Base-by-base conservation (phyloP, 2,329 filamentous ascomycete species). In the Sclerotinia trifoliorum region DNA sequence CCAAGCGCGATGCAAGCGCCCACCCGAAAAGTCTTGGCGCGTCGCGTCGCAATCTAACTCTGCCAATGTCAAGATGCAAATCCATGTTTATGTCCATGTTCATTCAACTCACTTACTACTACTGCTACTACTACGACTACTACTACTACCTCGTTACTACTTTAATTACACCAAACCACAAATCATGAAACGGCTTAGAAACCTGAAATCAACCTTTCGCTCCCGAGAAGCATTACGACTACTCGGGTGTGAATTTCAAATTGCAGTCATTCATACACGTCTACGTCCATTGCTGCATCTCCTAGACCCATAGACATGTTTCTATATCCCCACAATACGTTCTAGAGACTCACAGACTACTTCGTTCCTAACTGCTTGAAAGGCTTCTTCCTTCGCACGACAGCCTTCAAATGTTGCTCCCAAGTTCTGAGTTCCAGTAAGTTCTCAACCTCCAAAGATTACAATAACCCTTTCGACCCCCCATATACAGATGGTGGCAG, bases 1-100 rank as follows among this genome's bases (percentile, higher is more conserved):
- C n/a, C 44, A 61, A 61, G 58, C 58, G 58, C 58, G 58, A 46
- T 17, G 24, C 24, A 65, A 65, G 49, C 62, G 62, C 49, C 24
- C 11, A n/a, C 7, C 32, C 32, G 39, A 55, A 44, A 55, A 21
- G 62, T 56, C 62, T 65, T 65, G 62, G 62, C 62, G 49, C 62
- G 62, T 65, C 49, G 39, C 39, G 39, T 42, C 39, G 49, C 56
- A 65, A 65, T 65, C 56, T 55, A 21, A 21, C 39, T 65, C 42
- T 51, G 39, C 62, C 24, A 7, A 42, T 42, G 10, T 39, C 39
- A 10, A 35, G 4, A 35, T 35, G 3, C 32, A 35, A 6, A 10
- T 35, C 8, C 32, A 35, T 35, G 8, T 35, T 35, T 10, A 35
- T 35, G 32, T 35, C 7, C 32, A 35, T 35, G 8, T 35, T 10